These are phyloP conservation scores for Sporisorium sorghi DNA, from an alignment of 1,284 basidiomycete species.

Conservation along the genomic window DNA sequence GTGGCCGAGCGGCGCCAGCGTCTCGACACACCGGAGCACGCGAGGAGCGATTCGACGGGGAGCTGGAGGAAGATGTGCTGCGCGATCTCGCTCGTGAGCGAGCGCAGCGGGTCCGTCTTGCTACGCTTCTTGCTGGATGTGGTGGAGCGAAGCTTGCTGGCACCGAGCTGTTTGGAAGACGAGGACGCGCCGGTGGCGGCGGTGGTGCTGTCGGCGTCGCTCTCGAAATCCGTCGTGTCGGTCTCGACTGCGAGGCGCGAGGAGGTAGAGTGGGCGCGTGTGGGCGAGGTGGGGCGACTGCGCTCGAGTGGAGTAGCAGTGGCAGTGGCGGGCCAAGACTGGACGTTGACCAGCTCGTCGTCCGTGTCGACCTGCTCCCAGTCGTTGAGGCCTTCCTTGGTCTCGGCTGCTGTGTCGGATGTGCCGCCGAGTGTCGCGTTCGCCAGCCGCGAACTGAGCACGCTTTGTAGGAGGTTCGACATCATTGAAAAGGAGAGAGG, in stretches of 20 bases:
- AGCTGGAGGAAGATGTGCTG: slow-evolving; percentile 65
- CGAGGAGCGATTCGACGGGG: slow-evolving; percentile 45
- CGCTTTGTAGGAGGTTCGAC: slow-evolving; percentile 59
- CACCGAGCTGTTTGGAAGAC: slow-evolving; percentile 6
- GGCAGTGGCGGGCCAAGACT: slow-evolving; percentile 40
- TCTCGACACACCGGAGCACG: slow-evolving; percentile 55
- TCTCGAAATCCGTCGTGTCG: slow-evolving; percentile 46
- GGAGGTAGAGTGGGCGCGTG: slow-evolving; percentile 23
- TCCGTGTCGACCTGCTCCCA: slow-evolving; percentile 59
- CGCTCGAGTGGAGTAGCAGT: slow-evolving; percentile 47
- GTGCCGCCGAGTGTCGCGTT: slow-evolving; percentile 41
- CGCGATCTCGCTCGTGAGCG: slow-evolving; percentile 57
- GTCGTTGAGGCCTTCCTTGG: slow-evolving; percentile 47
- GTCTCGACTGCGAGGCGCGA: slow-evolving; percentile 46
- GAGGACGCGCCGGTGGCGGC: slow-evolving; percentile 4
- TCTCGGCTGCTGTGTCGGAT: slow-evolving; percentile 12
- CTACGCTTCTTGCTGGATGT: slow-evolving; percentile 14
- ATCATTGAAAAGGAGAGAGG: slow-evolving; percentile 21
- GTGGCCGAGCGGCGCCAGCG: slow-evolving; percentile 62
- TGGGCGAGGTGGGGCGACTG: slow-evolving; percentile 45
- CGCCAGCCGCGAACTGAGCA: slow-evolving; percentile 55
- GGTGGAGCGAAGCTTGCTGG: slow-evolving; percentile 26
- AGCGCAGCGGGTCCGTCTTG: slow-evolving; percentile 58
- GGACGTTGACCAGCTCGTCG: slow-evolving; percentile 51
- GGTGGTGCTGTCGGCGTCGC: slow-evolving; percentile 15